Base-by-base conservation (phyloP, 1,284 basidiomycete species). In the Ganoderma resinaceum region DNA sequence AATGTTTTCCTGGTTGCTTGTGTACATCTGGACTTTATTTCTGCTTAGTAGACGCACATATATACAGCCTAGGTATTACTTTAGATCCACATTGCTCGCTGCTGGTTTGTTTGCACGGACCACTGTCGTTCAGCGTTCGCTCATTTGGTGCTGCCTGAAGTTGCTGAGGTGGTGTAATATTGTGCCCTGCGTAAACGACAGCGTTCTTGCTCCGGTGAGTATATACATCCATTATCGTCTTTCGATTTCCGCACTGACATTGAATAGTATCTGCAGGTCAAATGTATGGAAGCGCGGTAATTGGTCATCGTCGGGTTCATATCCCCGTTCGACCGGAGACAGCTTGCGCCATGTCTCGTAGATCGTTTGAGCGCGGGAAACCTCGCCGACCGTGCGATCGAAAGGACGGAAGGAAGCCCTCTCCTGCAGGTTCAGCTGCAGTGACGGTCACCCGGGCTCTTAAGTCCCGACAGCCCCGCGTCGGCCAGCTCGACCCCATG, bases 11-110 rank as follows among this genome's bases (percentile, higher is more conserved):
- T 49, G 37, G 46, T 26, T 26, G 53, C 52, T 61, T 66, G 35
- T 66, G 60, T 62, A 66, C 65, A 62, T 62, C 33, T 26, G 65
- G 40, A 66, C 65, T 61, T 62, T 37, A 11, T 11, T 35, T 55
- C 37, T 61, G 53, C 53, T 31, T n/a, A 18, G 14, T 66, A 66
- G 65, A 66, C 31, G 3, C 49, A 43, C 49, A 66, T 55, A 66
- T 53, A 55, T 61, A 66, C 59, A 61, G 59, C 55, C 64, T 66
- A 46, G 2, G n/a, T 2, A 12, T n/a, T 46, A 61, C 63, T 63
- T 55, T 55, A 55, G 53, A 55, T 49, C 23, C 46, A 49, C 46
- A 49, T 49, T 26, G 46, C n/a, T 43, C 7, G 18, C 40, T 12
- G 14, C 14, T 40, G 14, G 40, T 14, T 40, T 40, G 40, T 16